Evolutionary conservation across 768 basidiomycete genomes (phyloP).

Genomic region (Leucogyrophana mollusca): DNA sequence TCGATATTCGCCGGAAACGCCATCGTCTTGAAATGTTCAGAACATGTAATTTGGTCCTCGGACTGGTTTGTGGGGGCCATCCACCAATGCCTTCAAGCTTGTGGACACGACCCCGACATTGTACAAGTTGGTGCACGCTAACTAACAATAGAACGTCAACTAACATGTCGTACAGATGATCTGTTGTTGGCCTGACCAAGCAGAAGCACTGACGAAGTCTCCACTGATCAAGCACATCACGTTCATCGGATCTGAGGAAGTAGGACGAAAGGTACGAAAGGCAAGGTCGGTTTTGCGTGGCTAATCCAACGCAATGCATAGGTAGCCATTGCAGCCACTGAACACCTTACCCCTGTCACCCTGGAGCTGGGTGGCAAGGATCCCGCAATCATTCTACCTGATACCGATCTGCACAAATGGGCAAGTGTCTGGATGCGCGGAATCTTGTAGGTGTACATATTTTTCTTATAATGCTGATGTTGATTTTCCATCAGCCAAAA

Average conservation of each 20-base stretch:
- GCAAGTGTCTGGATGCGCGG: slow-evolving; percentile 86
- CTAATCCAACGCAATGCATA: slow-evolving; percentile 25
- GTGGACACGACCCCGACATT: slow-evolving; percentile 83
- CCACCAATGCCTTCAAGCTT: slow-evolving; percentile 69
- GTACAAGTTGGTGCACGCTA: slow-evolving; percentile 60
- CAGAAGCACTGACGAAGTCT: slow-evolving; percentile 75
- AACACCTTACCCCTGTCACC: slow-evolving; percentile 86
- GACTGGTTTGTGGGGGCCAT: slow-evolving; percentile 81
- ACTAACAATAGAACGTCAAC: neutral
- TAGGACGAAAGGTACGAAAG: slow-evolving; percentile 64
- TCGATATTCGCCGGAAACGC: slow-evolving; percentile 89
- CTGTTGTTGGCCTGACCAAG: slow-evolving; percentile 87
- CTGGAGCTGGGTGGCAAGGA: slow-evolving; percentile 97
- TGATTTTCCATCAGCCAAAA: slow-evolving; percentile 62
- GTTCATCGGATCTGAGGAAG: slow-evolving; percentile 82
- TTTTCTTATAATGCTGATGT: neutral
- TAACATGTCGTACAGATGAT: no score
- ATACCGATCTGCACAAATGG: slow-evolving; percentile 80
- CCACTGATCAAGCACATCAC: slow-evolving; percentile 90
- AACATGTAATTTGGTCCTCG: slow-evolving; percentile 91
- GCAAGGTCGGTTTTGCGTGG: slow-evolving; percentile 15
- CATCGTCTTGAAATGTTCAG: slow-evolving; percentile 88
- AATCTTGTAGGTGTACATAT: slow-evolving; percentile 67
- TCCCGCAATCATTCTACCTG: slow-evolving; percentile 85
- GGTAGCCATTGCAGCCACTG: slow-evolving; percentile 83